phyloP scores from a whole-genome alignment of 805 yeast species.

The Peterozyma xylosa region DNA sequence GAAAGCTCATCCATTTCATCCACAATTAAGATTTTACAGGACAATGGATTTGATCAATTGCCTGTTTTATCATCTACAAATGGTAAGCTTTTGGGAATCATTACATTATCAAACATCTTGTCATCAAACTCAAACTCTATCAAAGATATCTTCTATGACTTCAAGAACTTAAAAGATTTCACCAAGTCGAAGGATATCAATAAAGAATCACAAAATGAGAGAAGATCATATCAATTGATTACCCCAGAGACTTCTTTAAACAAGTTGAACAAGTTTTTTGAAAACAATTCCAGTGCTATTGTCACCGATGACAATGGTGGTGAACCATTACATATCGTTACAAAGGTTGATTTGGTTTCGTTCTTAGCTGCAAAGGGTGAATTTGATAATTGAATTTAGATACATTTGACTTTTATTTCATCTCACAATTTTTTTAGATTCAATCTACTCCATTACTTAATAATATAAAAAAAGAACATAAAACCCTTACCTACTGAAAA shows the following conservation, averaged over 20 bases:
- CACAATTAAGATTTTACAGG: slow-evolving; percentile 63
- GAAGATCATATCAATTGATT: slow-evolving; percentile 61
- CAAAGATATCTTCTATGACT: slow-evolving; percentile 62
- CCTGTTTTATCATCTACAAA: slow-evolving; percentile 55
- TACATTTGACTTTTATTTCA: no score
- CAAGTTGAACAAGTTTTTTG: slow-evolving; percentile 72
- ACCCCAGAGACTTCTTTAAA: slow-evolving; percentile 57
- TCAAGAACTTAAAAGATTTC: slow-evolving; percentile 61
- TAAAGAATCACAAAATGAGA: slow-evolving; percentile 46
- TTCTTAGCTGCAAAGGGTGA: slow-evolving; percentile 26
- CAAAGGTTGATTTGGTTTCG: slow-evolving; percentile 77
- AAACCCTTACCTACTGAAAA: no score
- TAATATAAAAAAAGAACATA: no score
- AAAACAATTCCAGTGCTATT: slow-evolving; percentile 77
- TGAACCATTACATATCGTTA: slow-evolving; percentile 76
- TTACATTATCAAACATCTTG: slow-evolving; percentile 67
- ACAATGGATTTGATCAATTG: slow-evolving; percentile 77
- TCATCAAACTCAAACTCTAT: slow-evolving; percentile 45
- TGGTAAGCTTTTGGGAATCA: slow-evolving; percentile 65
- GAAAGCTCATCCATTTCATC: slow-evolving; percentile 50
- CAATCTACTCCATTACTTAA: no score
- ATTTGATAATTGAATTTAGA: background rate
- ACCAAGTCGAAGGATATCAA: slow-evolving; percentile 58
- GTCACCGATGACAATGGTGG: slow-evolving; percentile 62
- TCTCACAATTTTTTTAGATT: no score